Evolutionary conservation across 1,139 yeast species (phyloP).

Genomic region (Lipomyces yarrowii): DNA sequence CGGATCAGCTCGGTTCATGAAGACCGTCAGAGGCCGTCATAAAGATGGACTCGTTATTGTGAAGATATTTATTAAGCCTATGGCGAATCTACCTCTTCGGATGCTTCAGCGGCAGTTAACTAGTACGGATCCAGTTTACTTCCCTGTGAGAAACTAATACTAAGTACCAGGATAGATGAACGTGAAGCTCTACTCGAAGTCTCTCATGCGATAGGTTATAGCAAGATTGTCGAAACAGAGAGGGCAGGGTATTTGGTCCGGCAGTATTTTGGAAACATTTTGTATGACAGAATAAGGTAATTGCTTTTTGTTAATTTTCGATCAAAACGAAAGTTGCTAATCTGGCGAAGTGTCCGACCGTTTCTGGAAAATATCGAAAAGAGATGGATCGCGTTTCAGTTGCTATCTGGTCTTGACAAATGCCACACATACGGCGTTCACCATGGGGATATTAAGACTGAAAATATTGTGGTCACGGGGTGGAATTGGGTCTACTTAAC

Average conservation of each 20-base stretch:
- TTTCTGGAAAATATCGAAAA: constrained; percentile 81
- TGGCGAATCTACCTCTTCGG: constrained; percentile 41
- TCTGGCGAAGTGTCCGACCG: constrained; percentile 63
- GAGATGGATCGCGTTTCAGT: constrained; percentile 80
- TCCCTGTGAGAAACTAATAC: not conserved
- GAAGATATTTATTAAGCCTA: constrained; percentile 81
- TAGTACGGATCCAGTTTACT: constrained; percentile 13
- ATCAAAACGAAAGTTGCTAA: not conserved
- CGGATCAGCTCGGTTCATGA: constrained; percentile 77
- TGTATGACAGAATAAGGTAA: constrained; percentile 74
- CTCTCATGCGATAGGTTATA: constrained; percentile 71
- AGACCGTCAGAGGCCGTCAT: constrained; percentile 73
- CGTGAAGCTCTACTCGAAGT: constrained; percentile 49
- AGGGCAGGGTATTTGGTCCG: constrained; percentile 89
- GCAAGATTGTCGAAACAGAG: constrained; percentile 79
- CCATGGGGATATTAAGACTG: constrained; percentile 93
- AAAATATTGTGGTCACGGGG: constrained; percentile 81
- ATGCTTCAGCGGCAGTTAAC: constrained; percentile 17
- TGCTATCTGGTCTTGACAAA: constrained; percentile 60
- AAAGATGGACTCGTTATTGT: constrained; percentile 70
- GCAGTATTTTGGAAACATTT: constrained; percentile 73
- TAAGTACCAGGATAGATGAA: constrained; percentile 34
- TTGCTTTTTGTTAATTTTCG: constrained; percentile 5
- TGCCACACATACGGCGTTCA: constrained; percentile 58
- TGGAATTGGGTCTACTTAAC: constrained; percentile 85